These are phyloP conservation scores for Fraxinus paxiana DNA, from an alignment of 305 asterid genomes.

Conservation along the genomic window DNA sequence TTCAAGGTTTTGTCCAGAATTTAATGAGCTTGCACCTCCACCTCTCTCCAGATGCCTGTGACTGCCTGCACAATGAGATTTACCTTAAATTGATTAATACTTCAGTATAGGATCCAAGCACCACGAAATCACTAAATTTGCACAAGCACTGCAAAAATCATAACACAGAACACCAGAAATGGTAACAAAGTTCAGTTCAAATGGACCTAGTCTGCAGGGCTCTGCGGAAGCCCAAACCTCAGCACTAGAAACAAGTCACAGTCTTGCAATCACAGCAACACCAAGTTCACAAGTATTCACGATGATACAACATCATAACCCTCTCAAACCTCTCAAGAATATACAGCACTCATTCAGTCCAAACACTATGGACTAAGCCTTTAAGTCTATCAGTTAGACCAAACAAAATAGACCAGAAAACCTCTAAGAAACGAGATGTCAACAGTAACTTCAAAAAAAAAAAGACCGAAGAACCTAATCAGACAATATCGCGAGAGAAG, in stretches of 20 bases:
- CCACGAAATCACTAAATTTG: neutral
- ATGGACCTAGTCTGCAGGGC: neutral
- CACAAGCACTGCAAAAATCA: neutral
- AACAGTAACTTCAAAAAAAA: neutral
- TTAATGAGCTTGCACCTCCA: constrained; percentile 31
- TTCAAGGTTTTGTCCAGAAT: constrained; percentile 30
- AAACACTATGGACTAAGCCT: neutral
- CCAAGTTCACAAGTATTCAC: neutral
- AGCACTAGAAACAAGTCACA: neutral
- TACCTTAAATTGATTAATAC: neutral
- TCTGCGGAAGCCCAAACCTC: neutral
- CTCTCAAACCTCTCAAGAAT: neutral
- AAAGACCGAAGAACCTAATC: neutral
- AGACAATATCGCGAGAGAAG: neutral
- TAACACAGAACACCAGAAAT: neutral
- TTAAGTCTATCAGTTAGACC: neutral
- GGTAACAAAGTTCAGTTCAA: neutral
- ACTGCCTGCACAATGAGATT: constrained; percentile 36
- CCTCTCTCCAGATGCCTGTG: constrained; percentile 28
- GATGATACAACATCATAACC: neutral
- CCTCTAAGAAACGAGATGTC: neutral
- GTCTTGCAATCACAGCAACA: neutral
- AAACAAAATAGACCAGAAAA: neutral
- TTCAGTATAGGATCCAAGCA: neutral
- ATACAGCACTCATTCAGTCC: neutral